Base-by-base conservation (phyloP, 2,329 filamentous ascomycete genomes). In the Pestalotiopsis fici region DNA sequence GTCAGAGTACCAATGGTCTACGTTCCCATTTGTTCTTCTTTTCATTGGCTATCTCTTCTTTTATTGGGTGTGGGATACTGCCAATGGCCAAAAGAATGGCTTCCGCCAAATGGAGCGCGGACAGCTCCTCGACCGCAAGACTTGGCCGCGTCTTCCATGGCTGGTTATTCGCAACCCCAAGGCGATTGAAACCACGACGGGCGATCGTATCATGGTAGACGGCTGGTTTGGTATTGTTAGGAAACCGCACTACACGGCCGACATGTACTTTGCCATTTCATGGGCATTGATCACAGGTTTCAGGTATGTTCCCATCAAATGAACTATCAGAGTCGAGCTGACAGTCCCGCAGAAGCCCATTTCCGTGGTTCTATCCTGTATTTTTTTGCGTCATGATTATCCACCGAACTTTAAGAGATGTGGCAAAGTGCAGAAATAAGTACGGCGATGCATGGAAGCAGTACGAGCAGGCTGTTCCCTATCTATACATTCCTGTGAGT, bases 61-160 rank as follows among this genome's bases (percentile, higher is more conserved):
- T 72, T 97, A 97, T 84, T 95, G 93, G 89, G 85, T 97, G 65
- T 97, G 94, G 93, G 94, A 97, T 77, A 96, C 93, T 55, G 91
- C 90, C 81, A 97, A 97, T 83, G 93, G 90, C 76, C 94, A 97
- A 81, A 97, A 97, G 88, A 97, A 97, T 83, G 90, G 92, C 70
- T 97, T 95, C 88, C 90, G 94, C 65, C 88, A 91, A 71, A 86
- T 89, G 80, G 93, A 97, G 82, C 89, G 91, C 68, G 93, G 93
- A 68, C 90, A 90, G 59, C 77, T 87, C 64, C 80, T 91, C 64
- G 83, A 89, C 77, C 92, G 94, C 74, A 93, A 91, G 73, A 90
- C 93, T 2, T 97, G 97, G 83, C 94, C 95, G 4, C 93, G 95
- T 79, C 87, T 97, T 18, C 94, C 93, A 4, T 97, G 93, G 91